phyloP scores from a whole-genome alignment of 1,139 yeast species.

The Hemisphaericaspora xylofermentans region DNA sequence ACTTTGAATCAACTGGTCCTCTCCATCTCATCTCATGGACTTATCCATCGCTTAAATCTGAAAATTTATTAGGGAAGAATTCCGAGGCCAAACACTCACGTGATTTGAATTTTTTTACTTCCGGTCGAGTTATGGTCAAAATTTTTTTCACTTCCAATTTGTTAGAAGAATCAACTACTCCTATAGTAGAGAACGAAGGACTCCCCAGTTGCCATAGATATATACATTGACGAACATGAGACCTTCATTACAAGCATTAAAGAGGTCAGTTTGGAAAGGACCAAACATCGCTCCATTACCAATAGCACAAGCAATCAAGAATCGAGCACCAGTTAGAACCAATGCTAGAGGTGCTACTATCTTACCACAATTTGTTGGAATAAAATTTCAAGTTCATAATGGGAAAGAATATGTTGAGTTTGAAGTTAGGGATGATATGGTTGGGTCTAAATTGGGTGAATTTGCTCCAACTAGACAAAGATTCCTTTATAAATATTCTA shows the following conservation, averaged over 20 bases:
- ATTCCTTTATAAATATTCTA: conserved; percentile 76
- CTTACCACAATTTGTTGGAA: conserved; percentile 91
- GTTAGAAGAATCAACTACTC: too few species aligned
- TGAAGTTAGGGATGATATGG: conserved; percentile 91
- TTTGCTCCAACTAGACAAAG: conserved; percentile 91
- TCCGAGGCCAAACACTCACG: conserved; percentile 2
- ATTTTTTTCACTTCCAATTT: conserved; percentile 2
- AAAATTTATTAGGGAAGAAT: neutral
- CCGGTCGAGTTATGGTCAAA: neutral
- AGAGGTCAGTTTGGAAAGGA: conserved; percentile 86
- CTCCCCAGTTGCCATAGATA: conserved; percentile 5
- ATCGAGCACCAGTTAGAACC: conserved; percentile 85
- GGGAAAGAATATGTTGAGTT: conserved; percentile 92
- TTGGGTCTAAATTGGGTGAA: conserved; percentile 94
- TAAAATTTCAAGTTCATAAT: conserved; percentile 91
- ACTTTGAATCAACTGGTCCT: too few species aligned
- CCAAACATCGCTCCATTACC: conserved; percentile 95
- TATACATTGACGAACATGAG: conserved; percentile 44
- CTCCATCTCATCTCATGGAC: conserved; percentile 5
- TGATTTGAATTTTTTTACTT: neutral
- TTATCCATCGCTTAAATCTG: neutral
- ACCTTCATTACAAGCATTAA: conserved; percentile 51
- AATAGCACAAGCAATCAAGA: conserved; percentile 75
- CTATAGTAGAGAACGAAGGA: too few species aligned
- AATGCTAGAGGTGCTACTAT: conserved; percentile 94